phyloP scores from a whole-genome alignment of 2,329 filamentous ascomycete species.

The Hypomyces rosellus region DNA sequence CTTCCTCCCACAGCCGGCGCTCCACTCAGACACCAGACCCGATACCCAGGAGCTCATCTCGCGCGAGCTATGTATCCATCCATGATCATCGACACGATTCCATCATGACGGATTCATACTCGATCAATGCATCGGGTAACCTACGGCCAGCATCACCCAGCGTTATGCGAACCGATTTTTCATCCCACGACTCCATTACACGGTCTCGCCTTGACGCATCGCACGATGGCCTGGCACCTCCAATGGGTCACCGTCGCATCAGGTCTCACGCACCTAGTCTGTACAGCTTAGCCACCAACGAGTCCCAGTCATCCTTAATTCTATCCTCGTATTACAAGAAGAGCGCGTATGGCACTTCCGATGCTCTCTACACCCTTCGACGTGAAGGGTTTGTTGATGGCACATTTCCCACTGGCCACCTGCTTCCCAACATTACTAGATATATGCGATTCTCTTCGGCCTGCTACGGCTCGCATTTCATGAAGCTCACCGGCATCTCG shows the following conservation, averaged over 20 bases:
- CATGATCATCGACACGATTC: slow-evolving; percentile 48
- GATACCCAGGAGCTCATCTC: slow-evolving; percentile 35
- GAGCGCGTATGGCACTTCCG: slow-evolving; percentile 41
- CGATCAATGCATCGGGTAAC: slow-evolving; percentile 37
- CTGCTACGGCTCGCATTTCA: slow-evolving; percentile 57
- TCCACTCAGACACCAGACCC: slow-evolving; percentile 21
- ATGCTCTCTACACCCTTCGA: slow-evolving; percentile 43
- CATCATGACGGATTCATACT: slow-evolving; percentile 48
- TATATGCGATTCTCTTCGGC: slow-evolving; percentile 64
- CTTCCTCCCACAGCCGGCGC: slow-evolving; percentile 4
- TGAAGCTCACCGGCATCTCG: slow-evolving; percentile 56
- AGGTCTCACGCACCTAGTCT: slow-evolving; percentile 44
- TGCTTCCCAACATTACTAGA: slow-evolving; percentile 55
- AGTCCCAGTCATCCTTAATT: slow-evolving; percentile 48
- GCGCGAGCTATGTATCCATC: slow-evolving; percentile 44
- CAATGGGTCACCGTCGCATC: slow-evolving; percentile 18
- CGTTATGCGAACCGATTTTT: slow-evolving; percentile 20
- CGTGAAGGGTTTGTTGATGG: slow-evolving; percentile 50
- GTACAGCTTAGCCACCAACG: slow-evolving; percentile 53
- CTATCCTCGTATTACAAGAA: slow-evolving; percentile 43
- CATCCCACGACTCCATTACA: slow-evolving; percentile 10
- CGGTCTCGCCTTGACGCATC: no score
- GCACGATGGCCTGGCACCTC: slow-evolving; percentile 19
- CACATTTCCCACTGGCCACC: slow-evolving; percentile 53
- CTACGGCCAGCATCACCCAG: slow-evolving; percentile 39